Conservation (phyloP, 257 asterid genomes). For the Catharanthus roseus region DNA sequence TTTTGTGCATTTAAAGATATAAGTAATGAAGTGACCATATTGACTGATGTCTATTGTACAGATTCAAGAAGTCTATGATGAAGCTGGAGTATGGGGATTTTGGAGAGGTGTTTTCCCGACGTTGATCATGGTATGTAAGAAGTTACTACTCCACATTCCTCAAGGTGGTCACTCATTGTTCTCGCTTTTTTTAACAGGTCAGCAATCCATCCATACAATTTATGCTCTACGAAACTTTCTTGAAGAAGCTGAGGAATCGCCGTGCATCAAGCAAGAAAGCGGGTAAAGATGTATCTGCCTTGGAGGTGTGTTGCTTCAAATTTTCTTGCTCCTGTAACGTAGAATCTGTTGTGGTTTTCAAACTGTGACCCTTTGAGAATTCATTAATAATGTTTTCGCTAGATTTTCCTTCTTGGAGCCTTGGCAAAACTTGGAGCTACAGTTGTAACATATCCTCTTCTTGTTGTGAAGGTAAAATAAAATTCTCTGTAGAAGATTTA, state of each 20-base stretch:
- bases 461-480: slow-evolving; percentile 74
- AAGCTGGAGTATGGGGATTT: slow-evolving; percentile 81
- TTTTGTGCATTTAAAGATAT: not conserved
- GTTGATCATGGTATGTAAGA: slow-evolving; percentile 78
- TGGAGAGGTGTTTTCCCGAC: slow-evolving; percentile 98
- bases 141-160: slow-evolving; percentile 17
- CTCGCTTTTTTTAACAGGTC: slow-evolving; percentile 47
- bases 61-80: slow-evolving; percentile 88
- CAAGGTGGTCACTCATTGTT: slow-evolving; percentile 31
- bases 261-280: slow-evolving; percentile 44
- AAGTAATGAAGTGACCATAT: not conserved
- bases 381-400: not conserved
- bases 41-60: slow-evolving; percentile 23
- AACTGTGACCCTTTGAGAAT: not conserved
- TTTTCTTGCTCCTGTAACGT: slow-evolving; percentile 12
- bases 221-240: slow-evolving; percentile 88
- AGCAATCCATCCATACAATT: slow-evolving; percentile 97
- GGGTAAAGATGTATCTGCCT: slow-evolving; percentile 58
- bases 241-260: slow-evolving; percentile 70
- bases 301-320: slow-evolving; percentile 50
- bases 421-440: slow-evolving; percentile 99
- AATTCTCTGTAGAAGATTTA: not conserved
- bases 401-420: slow-evolving; percentile 97
- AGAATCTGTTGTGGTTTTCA: not conserved
- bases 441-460: slow-evolving; percentile 86